phyloP scores from a whole-genome alignment of 2,329 filamentous ascomycete species.

The Xylariaceae sp. region DNA sequence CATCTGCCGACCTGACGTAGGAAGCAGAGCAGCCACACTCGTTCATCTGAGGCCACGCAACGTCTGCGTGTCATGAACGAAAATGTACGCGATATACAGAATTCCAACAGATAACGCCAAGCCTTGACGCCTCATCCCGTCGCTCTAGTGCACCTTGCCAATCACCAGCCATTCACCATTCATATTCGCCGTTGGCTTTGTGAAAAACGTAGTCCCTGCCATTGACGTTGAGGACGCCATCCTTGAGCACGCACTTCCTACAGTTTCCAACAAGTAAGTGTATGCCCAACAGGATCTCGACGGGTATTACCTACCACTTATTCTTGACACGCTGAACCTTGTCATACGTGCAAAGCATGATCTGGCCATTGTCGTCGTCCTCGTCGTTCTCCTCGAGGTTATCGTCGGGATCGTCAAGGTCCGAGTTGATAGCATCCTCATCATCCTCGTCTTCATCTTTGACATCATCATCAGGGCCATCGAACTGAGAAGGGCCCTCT shows the following conservation, averaged over 20 bases:
- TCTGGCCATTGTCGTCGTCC: conserved; percentile 76
- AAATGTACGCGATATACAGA: too few species aligned
- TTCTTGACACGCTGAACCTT: conserved; percentile 99
- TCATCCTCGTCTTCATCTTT: conserved; percentile 50
- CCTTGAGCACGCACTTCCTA: conserved; percentile 96
- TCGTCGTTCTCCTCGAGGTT: conserved; percentile 77
- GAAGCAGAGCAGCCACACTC: too few species aligned
- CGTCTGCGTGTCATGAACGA: too few species aligned
- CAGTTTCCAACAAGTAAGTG: conserved; percentile 4
- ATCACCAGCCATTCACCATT: conserved; percentile 84
- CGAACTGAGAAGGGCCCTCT: conserved; percentile 41
- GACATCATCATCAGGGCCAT: conserved; percentile 54
- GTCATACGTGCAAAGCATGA: conserved; percentile 99
- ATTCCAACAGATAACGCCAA: too few species aligned
- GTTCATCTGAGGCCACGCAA: too few species aligned
- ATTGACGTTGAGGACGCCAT: conserved; percentile 87
- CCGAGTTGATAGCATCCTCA: conserved; percentile 96
- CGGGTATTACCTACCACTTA: conserved; percentile 62
- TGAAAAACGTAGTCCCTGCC: conserved; percentile 97
- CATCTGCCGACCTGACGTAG: too few species aligned
- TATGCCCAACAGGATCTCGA: neutral
- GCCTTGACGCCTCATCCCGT: too few species aligned
- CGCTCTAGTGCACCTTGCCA: too few species aligned
- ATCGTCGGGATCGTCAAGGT: conserved; percentile 92
- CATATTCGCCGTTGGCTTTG: conserved; percentile 94